Percentiles rank a stretch among this genome's conserved stretches.
Evolutionary conservation across 495 filamentous ascomycete genomes (phyloP).

Genomic region (Ramalina peruviana): DNA sequence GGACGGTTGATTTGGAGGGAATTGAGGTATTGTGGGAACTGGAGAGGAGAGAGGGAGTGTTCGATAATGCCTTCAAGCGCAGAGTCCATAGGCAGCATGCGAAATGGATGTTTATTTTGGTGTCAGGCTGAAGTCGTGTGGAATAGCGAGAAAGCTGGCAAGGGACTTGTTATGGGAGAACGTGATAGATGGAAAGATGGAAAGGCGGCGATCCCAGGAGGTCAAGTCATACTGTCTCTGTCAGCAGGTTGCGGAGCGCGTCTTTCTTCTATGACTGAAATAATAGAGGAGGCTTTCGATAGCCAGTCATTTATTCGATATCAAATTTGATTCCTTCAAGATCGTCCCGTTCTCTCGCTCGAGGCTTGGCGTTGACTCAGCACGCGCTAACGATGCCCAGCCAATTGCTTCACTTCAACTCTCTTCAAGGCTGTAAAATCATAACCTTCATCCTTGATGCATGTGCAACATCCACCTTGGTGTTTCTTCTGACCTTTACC

Average conservation of each 20-base stretch:
- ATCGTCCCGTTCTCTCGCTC: background rate
- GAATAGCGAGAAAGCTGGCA: no score
- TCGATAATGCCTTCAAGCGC: background rate
- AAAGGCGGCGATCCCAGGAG: background rate
- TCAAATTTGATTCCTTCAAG: background rate
- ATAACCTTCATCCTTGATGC: background rate
- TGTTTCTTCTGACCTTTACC: background rate
- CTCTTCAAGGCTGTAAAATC: background rate
- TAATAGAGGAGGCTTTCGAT: background rate
- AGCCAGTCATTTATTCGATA: no score
- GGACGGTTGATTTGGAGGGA: no score
- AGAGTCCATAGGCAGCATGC: background rate
- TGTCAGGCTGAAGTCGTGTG: no score
- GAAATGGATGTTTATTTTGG: background rate
- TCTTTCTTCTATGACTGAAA: background rate
- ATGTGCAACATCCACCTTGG: background rate
- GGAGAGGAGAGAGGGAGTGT: no score
- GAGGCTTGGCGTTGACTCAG: background rate
- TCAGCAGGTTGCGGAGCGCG: no score
- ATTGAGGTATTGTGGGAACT: no score
- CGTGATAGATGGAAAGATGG: background rate
- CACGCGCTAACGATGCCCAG: background rate
- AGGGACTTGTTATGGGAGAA: background rate
- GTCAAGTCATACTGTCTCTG: background rate
- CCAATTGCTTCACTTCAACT: no score